A percentile compares a stretch with the other conserved stretches of the same genome.
Evolutionary conservation across 495 filamentous ascomycete species (phyloP).

Genomic region (Penicillium odoratum): DNA sequence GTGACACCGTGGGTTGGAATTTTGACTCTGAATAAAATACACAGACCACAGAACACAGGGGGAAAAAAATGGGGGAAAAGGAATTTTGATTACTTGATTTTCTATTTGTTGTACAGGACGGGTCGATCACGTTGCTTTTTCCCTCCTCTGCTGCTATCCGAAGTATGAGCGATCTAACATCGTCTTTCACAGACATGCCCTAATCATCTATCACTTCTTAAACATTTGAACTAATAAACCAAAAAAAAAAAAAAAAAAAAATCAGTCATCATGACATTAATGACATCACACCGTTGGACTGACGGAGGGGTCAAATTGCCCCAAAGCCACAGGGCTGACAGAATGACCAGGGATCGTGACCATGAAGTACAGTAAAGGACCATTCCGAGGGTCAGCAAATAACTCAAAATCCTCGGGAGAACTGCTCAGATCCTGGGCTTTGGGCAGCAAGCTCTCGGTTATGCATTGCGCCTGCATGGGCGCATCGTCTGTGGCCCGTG

Average conservation of each 20-base stretch:
- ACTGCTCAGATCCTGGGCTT: slow-evolving; percentile 6
- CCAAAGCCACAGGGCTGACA: slow-evolving; percentile 6
- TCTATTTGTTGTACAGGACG: slow-evolving; percentile 9
- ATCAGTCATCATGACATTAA: no score
- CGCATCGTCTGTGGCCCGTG: not conserved
- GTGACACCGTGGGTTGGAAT: slow-evolving; percentile 18
- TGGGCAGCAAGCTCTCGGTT: slow-evolving; percentile 8
- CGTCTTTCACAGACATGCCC: no score
- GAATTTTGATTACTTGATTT: not conserved
- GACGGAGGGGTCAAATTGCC: not conserved
- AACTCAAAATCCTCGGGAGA: not conserved
- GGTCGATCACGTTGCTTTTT: slow-evolving; percentile 26
- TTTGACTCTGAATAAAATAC: slow-evolving; percentile 11
- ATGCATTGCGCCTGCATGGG: slow-evolving; percentile 4
- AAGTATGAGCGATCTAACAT: slow-evolving; percentile 13
- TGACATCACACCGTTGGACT: not conserved
- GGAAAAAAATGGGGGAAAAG: not conserved
- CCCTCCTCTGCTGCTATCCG: slow-evolving; percentile 19
- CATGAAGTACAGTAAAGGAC: not conserved
- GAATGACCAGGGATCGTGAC: slow-evolving; percentile 5
- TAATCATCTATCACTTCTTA: no score
- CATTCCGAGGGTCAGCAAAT: slow-evolving; percentile 3
- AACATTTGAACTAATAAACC: no score
- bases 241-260: no score
- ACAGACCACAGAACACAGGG: slow-evolving; percentile 8